Evolutionary conservation across 2,329 filamentous ascomycete genomes (phyloP).

Genomic region (Westerdykella aurantiaca): DNA sequence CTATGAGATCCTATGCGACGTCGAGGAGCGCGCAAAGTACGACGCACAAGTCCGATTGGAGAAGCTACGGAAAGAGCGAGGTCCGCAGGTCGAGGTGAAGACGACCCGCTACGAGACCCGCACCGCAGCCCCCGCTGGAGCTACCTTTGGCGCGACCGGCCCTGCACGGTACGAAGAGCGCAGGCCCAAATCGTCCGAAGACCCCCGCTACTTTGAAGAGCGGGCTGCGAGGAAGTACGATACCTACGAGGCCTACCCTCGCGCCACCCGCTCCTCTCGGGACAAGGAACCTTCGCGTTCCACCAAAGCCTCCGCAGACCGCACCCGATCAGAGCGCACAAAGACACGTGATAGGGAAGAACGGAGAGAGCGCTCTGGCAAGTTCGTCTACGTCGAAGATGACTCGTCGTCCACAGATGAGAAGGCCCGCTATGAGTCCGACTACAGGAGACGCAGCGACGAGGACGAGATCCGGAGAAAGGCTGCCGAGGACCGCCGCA

Average conservation of each 20-base stretch:
- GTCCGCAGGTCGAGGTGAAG: constrained; percentile 22
- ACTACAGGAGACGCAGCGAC: constrained; percentile 25
- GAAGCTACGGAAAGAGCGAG: constrained; percentile 55
- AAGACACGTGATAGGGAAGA: constrained; percentile 38
- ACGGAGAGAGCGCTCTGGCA: constrained; percentile 35
- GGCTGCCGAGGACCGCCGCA: constrained; percentile 19
- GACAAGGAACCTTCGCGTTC: constrained; percentile 21
- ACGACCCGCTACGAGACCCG: constrained; percentile 31
- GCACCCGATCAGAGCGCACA: constrained; percentile 36
- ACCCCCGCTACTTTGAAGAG: constrained; percentile 36
- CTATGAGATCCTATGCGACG: constrained; percentile 83
- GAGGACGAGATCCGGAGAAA: constrained; percentile 13
- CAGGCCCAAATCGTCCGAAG: constrained; percentile 26
- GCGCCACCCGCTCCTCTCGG: constrained; percentile 22
- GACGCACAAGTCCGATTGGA: constrained; percentile 64
- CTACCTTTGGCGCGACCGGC: constrained; percentile 15
- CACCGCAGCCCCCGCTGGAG: constrained; percentile 21
- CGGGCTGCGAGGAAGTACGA: constrained; percentile 35
- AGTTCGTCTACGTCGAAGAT: constrained; percentile 30
- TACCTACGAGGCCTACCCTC: constrained; percentile 34
- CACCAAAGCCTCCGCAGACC: constrained; percentile 30
- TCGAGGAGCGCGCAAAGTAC: constrained; percentile 65
- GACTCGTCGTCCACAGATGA: constrained; percentile 29
- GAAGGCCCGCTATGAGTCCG: constrained; percentile 28
- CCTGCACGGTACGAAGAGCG: constrained; percentile 32